Percentiles rank a stretch among this genome's conserved stretches.
Evolutionary conservation across 1,284 basidiomycete species (phyloP).

Genomic region (Ustilago vetiveriae): DNA sequence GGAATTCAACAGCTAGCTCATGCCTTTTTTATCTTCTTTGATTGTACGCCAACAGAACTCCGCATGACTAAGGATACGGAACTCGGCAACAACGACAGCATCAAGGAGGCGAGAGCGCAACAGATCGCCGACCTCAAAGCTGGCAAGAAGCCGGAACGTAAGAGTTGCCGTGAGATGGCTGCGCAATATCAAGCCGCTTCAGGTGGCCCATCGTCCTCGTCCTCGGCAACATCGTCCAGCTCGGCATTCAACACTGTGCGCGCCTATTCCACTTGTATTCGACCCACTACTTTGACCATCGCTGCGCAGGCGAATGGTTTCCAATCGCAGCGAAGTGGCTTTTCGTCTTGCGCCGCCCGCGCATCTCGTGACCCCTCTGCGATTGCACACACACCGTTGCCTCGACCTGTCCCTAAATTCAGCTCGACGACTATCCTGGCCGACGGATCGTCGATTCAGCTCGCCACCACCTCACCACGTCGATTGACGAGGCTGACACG

Average conservation of each 20-base stretch:
- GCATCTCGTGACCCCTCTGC: constrained; percentile 36
- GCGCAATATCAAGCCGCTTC: constrained; percentile 35
- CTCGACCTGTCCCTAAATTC: constrained; percentile 62
- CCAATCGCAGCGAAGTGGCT: constrained; percentile 21
- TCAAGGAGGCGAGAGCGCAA: constrained; percentile 51
- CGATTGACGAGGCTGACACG: constrained; percentile 53
- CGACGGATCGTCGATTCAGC: constrained; percentile 64
- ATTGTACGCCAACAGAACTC: too few species aligned
- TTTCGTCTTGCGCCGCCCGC: constrained; percentile 18
- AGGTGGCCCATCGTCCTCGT: constrained; percentile 16
- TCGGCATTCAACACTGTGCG: constrained; percentile 27
- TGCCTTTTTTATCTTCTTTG: too few species aligned
- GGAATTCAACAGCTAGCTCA: neutral
- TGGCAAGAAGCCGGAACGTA: constrained; percentile 50
- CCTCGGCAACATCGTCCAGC: constrained; percentile 34
- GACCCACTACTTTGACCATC: constrained; percentile 14
- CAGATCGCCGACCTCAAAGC: constrained; percentile 56
- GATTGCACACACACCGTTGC: constrained; percentile 29
- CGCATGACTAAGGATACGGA: constrained; percentile 63
- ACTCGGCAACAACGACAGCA: constrained; percentile 63
- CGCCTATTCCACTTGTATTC: constrained; percentile 27
- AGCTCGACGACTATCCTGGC: constrained; percentile 58
- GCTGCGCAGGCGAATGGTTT: constrained; percentile 20
- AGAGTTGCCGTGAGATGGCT: constrained; percentile 45
- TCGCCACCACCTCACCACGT: constrained; percentile 63